Base-by-base conservation (phyloP, 192 early-diverging fungal genomes). In the Dispira simplex region DNA sequence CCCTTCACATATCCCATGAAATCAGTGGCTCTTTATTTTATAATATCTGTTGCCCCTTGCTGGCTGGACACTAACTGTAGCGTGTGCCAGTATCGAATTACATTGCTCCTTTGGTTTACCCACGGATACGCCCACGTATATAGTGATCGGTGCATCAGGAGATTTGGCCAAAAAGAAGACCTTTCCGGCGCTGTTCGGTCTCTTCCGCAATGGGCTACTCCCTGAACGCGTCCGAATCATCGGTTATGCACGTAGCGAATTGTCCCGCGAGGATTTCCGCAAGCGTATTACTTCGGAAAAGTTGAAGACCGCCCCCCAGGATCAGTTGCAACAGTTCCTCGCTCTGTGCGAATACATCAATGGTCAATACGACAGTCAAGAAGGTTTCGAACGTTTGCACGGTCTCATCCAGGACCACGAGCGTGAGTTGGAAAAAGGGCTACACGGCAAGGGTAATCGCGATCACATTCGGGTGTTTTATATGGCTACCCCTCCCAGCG, bases 121-220 rank as follows among this genome's bases (percentile, higher is more conserved):
- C 32, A 39, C 6, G 32, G 32, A 6, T 39, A 39, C 32, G 32
- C 32, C 6, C 32, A 6, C 32, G 6, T 39, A 39, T 3, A 21
- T 74, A 83, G 89, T 93, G 13, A 82, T 93, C 63, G 91, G 91
- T 44, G 91, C 91, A 28, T 89, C 86, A 16, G 95, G 95, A 58
- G 95, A 98, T 72, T 83, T 98, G 55, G 95, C 95, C 44, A 96
- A 91, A 79, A 98, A 98, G 62, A 98, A 98, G 78, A 97, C 95
- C 28, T 98, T 85, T 72, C 95, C 95, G 9, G 91, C 93, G 3
- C 83, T 98, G 46, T 98, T 94, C 77, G 90, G 90, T 47, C 85
- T 96, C 51, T 96, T 85, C 79, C 85, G 85, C 63, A 89, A 89
- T 74, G 72, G 76, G 2, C 88, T 91, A 65, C 77, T 98, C 8